phyloP scores from a whole-genome alignment of 805 yeast species.

The Wickerhamiella azymoides region DNA sequence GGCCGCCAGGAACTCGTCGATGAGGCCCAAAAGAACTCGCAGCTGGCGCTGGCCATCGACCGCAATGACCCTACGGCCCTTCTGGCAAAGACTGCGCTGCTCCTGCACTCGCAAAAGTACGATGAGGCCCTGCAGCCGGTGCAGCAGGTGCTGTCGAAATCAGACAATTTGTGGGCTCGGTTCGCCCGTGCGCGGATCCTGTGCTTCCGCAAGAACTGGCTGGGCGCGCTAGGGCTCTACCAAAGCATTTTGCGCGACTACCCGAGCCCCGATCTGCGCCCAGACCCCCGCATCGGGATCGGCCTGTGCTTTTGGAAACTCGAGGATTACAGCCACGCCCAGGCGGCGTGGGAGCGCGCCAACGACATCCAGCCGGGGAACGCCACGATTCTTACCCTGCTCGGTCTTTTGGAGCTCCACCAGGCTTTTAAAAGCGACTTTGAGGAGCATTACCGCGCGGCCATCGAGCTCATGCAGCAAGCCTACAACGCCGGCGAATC shows the following conservation, averaged over 20 bases:
- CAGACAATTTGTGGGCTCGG: conserved; percentile 60
- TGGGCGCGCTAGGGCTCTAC: conserved; percentile 61
- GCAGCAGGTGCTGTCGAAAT: conserved; percentile 41
- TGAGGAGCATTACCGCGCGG: conserved; percentile 40
- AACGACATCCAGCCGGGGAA: conserved; percentile 44
- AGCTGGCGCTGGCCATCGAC: conserved; percentile 36
- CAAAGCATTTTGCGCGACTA: conserved; percentile 68
- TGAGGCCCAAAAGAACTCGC: conserved; percentile 33
- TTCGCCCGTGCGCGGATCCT: conserved; percentile 74
- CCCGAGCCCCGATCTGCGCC: conserved; percentile 44
- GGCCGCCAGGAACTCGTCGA: conserved; percentile 20
- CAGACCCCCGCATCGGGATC: conserved; percentile 89
- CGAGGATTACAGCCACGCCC: conserved; percentile 64
- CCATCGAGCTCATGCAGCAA: conserved; percentile 35
- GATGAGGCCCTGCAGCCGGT: conserved; percentile 61
- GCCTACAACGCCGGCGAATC: conserved; percentile 37
- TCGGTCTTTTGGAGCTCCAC: conserved; percentile 57
- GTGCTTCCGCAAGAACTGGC: conserved; percentile 57
- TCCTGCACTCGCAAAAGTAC: conserved; percentile 42
- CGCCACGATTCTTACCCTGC: conserved; percentile 46
- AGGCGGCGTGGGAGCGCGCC: conserved; percentile 70
- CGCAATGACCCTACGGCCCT: conserved; percentile 36
- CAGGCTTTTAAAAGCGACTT: conserved; percentile 47
- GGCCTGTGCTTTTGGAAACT: conserved; percentile 90
- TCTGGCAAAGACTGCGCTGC: conserved; percentile 56